Percentiles rank a stretch among this genome's conserved stretches.
These are phyloP conservation scores for Cladorrhinum sp. DNA, from an alignment of 2,329 filamentous ascomycete genomes.

Conservation along the genomic window DNA sequence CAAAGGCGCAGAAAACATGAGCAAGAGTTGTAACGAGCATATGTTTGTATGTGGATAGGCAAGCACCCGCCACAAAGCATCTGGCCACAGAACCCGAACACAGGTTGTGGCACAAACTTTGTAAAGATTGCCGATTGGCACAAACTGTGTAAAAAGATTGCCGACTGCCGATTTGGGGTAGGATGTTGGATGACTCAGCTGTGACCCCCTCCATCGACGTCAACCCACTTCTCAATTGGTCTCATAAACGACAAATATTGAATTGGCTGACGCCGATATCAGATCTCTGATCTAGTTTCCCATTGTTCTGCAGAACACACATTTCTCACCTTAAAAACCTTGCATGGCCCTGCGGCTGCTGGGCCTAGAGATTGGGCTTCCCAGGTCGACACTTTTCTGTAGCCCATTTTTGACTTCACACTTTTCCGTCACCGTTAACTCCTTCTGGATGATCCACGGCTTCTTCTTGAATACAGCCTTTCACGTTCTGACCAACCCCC, in stretches of 20 bases:
- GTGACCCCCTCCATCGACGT: slow-evolving; percentile 10
- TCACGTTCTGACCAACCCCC: no score
- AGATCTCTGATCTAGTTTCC: slow-evolving; percentile 5
- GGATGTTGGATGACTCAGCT: neutral
- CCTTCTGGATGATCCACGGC: neutral
- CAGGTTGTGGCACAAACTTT: slow-evolving; percentile 14
- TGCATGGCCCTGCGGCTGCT: neutral
- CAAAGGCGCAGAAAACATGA: slow-evolving; percentile 26
- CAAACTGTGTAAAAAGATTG: slow-evolving; percentile 1
- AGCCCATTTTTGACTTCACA: neutral
- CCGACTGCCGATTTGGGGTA: slow-evolving; percentile 15
- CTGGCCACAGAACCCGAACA: neutral
- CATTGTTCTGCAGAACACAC: slow-evolving; percentile 6
- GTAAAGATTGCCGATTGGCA: neutral
- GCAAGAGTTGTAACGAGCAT: neutral
- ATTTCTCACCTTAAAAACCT: neutral
- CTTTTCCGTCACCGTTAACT: neutral
- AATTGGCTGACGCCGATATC: slow-evolving; percentile 11
- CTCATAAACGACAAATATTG: neutral
- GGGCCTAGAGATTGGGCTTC: no score
- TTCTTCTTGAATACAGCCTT: no score
- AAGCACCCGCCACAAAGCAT: neutral
- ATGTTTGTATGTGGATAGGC: neutral
- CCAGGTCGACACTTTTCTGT: neutral
- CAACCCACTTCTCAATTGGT: slow-evolving; percentile 18